Percentiles rank a stretch among this genome's conserved stretches.
Conservation (phyloP, 2,329 filamentous ascomycete species). For the Pseudofabraea citricarpa region DNA sequence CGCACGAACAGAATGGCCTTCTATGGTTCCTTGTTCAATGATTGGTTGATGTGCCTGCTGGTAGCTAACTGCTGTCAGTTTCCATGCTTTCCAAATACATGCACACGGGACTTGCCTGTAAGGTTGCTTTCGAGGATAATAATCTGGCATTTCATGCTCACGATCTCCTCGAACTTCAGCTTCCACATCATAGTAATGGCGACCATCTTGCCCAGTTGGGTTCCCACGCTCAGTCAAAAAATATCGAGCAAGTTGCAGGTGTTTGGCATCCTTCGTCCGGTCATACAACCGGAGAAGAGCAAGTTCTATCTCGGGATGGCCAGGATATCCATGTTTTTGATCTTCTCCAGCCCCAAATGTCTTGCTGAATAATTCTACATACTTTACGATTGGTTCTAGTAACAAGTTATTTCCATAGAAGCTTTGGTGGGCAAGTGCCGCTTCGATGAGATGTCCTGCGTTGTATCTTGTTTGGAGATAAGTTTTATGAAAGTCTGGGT, state of each 20-base stretch:
- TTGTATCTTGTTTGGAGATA: conserved; percentile 42
- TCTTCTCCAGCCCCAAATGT: conserved; percentile 45
- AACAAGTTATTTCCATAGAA: conserved; percentile 47
- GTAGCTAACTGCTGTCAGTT: conserved; percentile 44
- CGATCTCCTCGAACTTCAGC: conserved; percentile 43
- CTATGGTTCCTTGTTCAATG: conserved; percentile 45
- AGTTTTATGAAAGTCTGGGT: conserved; percentile 2
- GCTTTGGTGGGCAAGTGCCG: conserved; percentile 49
- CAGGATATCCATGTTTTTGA: conserved; percentile 55
- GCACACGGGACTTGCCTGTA: conserved; percentile 28
- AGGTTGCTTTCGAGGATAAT: conserved; percentile 36
- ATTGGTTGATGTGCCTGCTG: conserved; percentile 53
- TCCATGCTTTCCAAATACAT: not conserved
- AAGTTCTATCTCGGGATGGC: conserved; percentile 52
- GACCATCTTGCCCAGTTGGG: conserved; percentile 39
- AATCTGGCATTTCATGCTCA: conserved; percentile 39
- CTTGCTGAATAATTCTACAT: conserved; percentile 45
- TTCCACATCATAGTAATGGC: conserved; percentile 52
- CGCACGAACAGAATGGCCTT: conserved; percentile 55
- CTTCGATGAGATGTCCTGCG: conserved; percentile 57
- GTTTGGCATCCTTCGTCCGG: conserved; percentile 31
- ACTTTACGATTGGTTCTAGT: conserved; percentile 47
- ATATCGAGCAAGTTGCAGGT: conserved; percentile 45
- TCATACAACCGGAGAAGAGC: conserved; percentile 41
- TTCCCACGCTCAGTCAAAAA: conserved; percentile 56